These are phyloP conservation scores for Suhomyces bribrorum DNA, from an alignment of 1,139 yeast species.

Conservation along the genomic window DNA sequence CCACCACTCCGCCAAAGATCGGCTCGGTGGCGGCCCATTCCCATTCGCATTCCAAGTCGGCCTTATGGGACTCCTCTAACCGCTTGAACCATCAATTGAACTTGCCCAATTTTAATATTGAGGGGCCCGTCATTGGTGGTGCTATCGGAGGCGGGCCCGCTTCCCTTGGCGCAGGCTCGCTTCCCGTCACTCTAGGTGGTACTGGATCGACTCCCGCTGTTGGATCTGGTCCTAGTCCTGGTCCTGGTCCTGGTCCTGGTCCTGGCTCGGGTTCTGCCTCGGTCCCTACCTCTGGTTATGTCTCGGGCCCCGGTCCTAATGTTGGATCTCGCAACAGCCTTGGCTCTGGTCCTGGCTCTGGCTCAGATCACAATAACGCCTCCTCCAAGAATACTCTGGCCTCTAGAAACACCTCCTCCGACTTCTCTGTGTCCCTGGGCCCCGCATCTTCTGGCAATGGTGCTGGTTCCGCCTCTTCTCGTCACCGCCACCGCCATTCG, in stretches of 20 bases:
- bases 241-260: constrained; percentile 1
- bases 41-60: constrained; percentile 19
- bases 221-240: constrained; percentile 2
- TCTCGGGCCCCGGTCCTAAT: background rate
- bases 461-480: background rate
- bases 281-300: background rate
- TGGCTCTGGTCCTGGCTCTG: constrained; percentile 1
- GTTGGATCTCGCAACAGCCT: constrained; percentile 1
- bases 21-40: constrained; percentile 7
- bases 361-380: background rate
- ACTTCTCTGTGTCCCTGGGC: background rate
- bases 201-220: background rate
- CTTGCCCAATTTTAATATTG: constrained; percentile 33
- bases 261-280: constrained; percentile 1
- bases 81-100: constrained; percentile 29
- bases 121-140: constrained; percentile 9
- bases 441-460: background rate
- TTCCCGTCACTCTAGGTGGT: background rate
- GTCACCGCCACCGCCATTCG: constrained; percentile 2
- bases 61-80: constrained; percentile 32
- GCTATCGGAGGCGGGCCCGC: background rate
- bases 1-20: constrained; percentile 40
- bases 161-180: background rate
- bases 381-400: background rate
- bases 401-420: background rate